phyloP scores from a whole-genome alignment of 2,329 filamentous ascomycete species.

The Orbilia oligospora region DNA sequence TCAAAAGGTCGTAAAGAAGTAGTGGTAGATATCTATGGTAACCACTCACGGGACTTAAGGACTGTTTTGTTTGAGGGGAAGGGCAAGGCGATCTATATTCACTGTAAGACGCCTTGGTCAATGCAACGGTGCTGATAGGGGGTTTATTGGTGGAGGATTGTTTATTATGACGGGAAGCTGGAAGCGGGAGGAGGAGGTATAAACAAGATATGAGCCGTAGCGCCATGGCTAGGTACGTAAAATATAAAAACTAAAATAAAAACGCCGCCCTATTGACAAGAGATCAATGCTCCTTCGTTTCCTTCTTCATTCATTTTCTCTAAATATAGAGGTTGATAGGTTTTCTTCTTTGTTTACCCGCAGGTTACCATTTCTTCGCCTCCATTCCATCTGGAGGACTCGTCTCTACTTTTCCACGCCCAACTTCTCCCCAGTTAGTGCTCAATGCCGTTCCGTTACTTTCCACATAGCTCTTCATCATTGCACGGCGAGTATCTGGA shows the following conservation, averaged over 20 bases:
- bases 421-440: conserved; percentile 91
- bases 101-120: conserved; percentile 6
- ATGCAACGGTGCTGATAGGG: neutral
- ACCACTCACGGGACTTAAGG: too few relatives aligned
- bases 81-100: neutral
- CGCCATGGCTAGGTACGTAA: neutral
- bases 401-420: conserved; percentile 78
- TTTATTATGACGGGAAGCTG: neutral
- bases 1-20: neutral
- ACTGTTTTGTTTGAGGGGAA: neutral
- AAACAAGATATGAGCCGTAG: neutral
- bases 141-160: neutral
- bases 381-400: conserved; percentile 82
- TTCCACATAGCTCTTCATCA: conserved; percentile 97
- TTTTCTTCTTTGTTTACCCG: conserved; percentile 72
- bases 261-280: conserved; percentile 15
- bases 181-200: neutral
- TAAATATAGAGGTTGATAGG: conserved; percentile 64
- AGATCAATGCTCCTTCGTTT: neutral
- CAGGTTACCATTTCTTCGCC: conserved; percentile 81
- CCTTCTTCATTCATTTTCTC: neutral
- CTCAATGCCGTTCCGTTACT: conserved; percentile 93
- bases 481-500: conserved; percentile 86
- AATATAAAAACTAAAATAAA: neutral
- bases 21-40: neutral